These are phyloP conservation scores for Verticillium zaregamsianum DNA, from an alignment of 2,329 filamentous ascomycete species.

Conservation along the genomic window DNA sequence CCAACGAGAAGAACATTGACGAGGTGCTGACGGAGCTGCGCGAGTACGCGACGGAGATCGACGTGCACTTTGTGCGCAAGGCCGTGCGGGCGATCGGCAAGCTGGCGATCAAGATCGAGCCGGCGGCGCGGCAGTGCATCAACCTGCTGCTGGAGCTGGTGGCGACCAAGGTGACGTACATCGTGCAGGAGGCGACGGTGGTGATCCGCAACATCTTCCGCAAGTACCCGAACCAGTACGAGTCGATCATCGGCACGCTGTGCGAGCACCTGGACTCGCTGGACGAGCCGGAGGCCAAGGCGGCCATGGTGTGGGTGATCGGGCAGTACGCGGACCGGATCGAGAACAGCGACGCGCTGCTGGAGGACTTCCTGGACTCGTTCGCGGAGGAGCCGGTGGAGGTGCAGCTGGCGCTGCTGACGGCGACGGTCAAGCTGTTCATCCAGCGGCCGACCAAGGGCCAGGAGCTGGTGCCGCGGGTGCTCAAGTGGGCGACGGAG, in stretches of 20 bases:
- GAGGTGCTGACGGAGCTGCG: slow-evolving; percentile 90
- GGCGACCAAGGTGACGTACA: slow-evolving; percentile 97
- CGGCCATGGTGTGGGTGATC: slow-evolving; percentile 99
- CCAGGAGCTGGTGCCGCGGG: slow-evolving; percentile 87
- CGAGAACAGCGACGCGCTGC: slow-evolving; percentile 88
- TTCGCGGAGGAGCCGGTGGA: slow-evolving; percentile 95
- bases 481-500: slow-evolving; percentile 97
- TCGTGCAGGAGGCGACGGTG: slow-evolving; percentile 97
- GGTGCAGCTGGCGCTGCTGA: slow-evolving; percentile 89
- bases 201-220: slow-evolving; percentile 99
- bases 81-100: slow-evolving; percentile 97
- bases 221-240: slow-evolving; percentile 98
- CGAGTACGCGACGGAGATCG: slow-evolving; percentile 97
- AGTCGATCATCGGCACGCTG: slow-evolving; percentile 91
- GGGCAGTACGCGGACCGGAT: slow-evolving; percentile 97
- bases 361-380: slow-evolving; percentile 92
- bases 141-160: slow-evolving; percentile 89
- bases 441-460: slow-evolving; percentile 95
- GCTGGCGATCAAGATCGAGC: slow-evolving; percentile 97
- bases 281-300: slow-evolving; percentile 96
- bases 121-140: slow-evolving; percentile 85
- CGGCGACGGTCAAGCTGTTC: slow-evolving; percentile 95
- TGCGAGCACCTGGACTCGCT: slow-evolving; percentile 95
- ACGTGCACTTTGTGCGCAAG: slow-evolving; percentile 97
- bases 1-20: slow-evolving; percentile 90